Conservation (phyloP, 192 early-diverging fungal genomes). For the Funneliformis mosseae region DNA sequence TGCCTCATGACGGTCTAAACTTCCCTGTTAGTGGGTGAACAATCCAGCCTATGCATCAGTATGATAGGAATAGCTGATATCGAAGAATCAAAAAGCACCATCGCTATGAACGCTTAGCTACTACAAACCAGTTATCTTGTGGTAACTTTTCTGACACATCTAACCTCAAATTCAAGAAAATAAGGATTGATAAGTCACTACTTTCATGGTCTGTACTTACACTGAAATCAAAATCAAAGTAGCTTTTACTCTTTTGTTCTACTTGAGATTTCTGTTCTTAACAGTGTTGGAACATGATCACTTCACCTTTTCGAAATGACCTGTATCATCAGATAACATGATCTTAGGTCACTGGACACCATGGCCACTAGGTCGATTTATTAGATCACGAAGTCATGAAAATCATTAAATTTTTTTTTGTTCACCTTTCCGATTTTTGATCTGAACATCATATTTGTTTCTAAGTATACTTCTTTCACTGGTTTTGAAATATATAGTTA, state of each 20-base stretch:
- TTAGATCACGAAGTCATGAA: no score
- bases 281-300: no score
- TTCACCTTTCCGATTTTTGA: no score
- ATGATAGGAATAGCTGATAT: constrained; percentile 88
- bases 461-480: no score
- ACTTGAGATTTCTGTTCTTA: constrained; percentile 77
- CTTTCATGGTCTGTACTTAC: constrained; percentile 34
- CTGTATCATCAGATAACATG: no score
- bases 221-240: constrained; percentile 71
- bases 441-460: no score
- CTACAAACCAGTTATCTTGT: constrained; percentile 79
- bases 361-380: no score
- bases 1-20: constrained; percentile 95
- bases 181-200: constrained; percentile 46
- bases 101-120: constrained; percentile 82
- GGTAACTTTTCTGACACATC: constrained; percentile 85
- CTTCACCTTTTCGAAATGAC: no score
- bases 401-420: no score
- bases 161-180: constrained; percentile 63
- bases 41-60: constrained; percentile 85
- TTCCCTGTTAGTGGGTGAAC: constrained; percentile 90
- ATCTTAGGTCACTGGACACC: no score
- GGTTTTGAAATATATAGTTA: no score
- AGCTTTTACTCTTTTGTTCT: constrained; percentile 76
- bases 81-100: constrained; percentile 85